These are phyloP conservation scores for Ustilaginoidea virens DNA, from an alignment of 2,329 filamentous ascomycete species.

Conservation along the genomic window DNA sequence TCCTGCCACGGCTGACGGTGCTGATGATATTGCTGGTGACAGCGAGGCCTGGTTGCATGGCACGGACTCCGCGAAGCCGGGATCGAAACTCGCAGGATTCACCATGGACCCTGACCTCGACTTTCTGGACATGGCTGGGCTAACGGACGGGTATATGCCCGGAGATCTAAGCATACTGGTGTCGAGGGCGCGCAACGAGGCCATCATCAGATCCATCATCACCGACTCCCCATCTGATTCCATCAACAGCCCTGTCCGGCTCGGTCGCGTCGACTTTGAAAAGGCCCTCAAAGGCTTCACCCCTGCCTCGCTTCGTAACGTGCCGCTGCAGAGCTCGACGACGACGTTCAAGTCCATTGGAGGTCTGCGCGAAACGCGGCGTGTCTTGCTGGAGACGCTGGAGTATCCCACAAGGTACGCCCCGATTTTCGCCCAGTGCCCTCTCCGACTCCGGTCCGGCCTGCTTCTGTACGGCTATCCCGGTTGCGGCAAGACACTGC, in stretches of 20 bases:
- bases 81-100: constrained; percentile 42
- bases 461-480: constrained; percentile 89
- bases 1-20: constrained; percentile 40
- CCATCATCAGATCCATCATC: constrained; percentile 77
- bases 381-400: constrained; percentile 84
- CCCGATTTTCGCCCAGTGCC: constrained; percentile 92
- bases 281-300: constrained; percentile 83
- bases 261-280: constrained; percentile 65
- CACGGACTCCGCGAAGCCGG: constrained; percentile 31
- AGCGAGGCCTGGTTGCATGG: constrained; percentile 64
- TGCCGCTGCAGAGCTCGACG: constrained; percentile 82
- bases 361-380: constrained; percentile 70
- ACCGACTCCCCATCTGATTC: constrained; percentile 30
- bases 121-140: constrained; percentile 80
- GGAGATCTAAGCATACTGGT: constrained; percentile 80
- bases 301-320: constrained; percentile 84
- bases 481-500: constrained; percentile 88
- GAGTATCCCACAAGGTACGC: constrained; percentile 97
- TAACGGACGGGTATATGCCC: constrained; percentile 96
- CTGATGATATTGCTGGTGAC: constrained; percentile 33
- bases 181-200: constrained; percentile 77
- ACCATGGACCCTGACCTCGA: constrained; percentile 64
- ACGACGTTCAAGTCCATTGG: constrained; percentile 90
- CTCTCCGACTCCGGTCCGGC: constrained; percentile 83
- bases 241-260: constrained; percentile 36